Percentiles rank a stretch among this genome's conserved stretches.
Evolutionary conservation across 129 eudicot species (phyloP).

Genomic region (Lactuca saligna): DNA sequence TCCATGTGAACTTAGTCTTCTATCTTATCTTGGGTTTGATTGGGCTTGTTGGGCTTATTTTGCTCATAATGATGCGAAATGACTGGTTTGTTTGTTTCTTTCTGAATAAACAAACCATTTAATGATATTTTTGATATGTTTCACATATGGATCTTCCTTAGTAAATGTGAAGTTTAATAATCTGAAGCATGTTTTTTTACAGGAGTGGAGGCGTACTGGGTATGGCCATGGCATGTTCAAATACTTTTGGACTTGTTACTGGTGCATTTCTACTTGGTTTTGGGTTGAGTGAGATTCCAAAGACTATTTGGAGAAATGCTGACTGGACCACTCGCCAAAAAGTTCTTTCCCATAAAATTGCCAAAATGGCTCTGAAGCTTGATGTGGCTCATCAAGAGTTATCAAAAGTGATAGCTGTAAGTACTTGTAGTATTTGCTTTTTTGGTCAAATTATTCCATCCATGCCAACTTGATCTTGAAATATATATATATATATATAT

Average conservation of each 20-base stretch:
- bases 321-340: slow-evolving; percentile 93
- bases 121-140: neutral
- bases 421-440: slow-evolving; percentile 24
- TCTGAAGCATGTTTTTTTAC: slow-evolving; percentile 17
- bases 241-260: slow-evolving; percentile 98
- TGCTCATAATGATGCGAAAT: slow-evolving; percentile 63
- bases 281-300: slow-evolving; percentile 94
- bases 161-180: neutral
- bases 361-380: slow-evolving; percentile 93
- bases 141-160: neutral
- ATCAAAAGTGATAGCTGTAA: slow-evolving; percentile 86
- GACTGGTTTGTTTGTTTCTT: slow-evolving; percentile 46
- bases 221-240: slow-evolving; percentile 94
- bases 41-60: slow-evolving; percentile 78
- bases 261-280: slow-evolving; percentile 97
- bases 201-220: slow-evolving; percentile 77
- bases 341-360: slow-evolving; percentile 80
- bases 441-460: neutral
- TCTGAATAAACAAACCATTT: neutral
- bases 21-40: slow-evolving; percentile 83
- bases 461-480: neutral
- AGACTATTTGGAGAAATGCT: slow-evolving; percentile 84
- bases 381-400: slow-evolving; percentile 87
- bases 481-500: no score
- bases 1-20: slow-evolving; percentile 82